Base-by-base conservation (phyloP, 2,329 filamentous ascomycete species). In the Pyrenophora seminiperda region DNA sequence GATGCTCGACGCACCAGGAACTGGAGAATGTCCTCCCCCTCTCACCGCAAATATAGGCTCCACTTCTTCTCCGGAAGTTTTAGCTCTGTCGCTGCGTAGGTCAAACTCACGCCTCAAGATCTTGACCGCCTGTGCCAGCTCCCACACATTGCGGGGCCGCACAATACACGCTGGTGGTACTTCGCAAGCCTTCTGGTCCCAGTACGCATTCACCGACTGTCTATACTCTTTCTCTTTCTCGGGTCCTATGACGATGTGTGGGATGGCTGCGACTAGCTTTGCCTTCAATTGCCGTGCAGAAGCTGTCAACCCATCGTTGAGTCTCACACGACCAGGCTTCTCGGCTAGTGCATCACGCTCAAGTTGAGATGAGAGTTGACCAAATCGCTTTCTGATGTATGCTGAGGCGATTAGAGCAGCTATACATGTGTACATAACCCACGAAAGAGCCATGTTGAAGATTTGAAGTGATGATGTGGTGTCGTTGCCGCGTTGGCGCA, bases 11-110 rank as follows among this genome's bases (percentile, higher is more conserved):
- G 59, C 55, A n/a, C 57, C 54, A 11, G 46, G 43, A 24, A 59
- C 45, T 9, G 53, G 55, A n/a, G 58, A 55, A 24, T 78, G 76
- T 0, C 75, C 76, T 11, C 79, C 80, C 15, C 77, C 73, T 61
- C 79, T 75, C 64, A 84, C 74, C 15, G 83, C 84, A 32, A 65
- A 65, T 1, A 60, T 14, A 1, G 50, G 51, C 7, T 60, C 38
- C 1, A n/a, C 2, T 4, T 33, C 10, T 9, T 31, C 15, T 39
- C 29, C 10, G 9, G 24, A 29, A 1, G 24, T 20, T 14, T 32
- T 37, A 7, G 18, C 22, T 20, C 15, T 27, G 10, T 43, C 24
- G 5, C 38, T 37, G 2, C 42, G 71, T 2, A 72, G 65, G 17
- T 69, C 62, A 31, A 63, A 66, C 17, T 67, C 56, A 5, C 48